Base-by-base conservation (phyloP, 495 filamentous ascomycete species). In the Penicillium silybi region DNA sequence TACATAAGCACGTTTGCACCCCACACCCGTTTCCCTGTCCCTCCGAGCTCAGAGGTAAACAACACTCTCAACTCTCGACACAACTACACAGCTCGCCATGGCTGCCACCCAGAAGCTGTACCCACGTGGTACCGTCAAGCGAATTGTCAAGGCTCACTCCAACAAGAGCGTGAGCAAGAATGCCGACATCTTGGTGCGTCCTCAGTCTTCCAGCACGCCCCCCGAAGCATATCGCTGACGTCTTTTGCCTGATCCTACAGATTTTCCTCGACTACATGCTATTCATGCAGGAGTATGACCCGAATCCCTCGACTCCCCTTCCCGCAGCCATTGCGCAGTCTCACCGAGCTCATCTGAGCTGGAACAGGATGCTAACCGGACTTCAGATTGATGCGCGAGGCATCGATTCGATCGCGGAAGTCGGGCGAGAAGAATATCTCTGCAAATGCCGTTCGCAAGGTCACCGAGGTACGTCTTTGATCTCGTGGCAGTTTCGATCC, bases 261-360 rank as follows among this genome's bases (percentile, higher is more conserved):
- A 86, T 93, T 19, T 95, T 90, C 62, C 76, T 96, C 29, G 88
- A 96, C 61, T 96, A 96, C 62, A 85, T 87, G 62, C 77, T 95
- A 7, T 96, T 96, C 60, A 82, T 96, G 73, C 85, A 95, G 78
- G 85, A 86, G 90, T 93, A 71, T 54, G 80, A 38, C 16, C n/a
- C n/a, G n/a, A n/a, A n/a, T n/a, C n/a, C n/a, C 32, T 8, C 4
- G 40, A 27, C 34, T 16, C 22, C 5, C 17, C 19, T 17, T 38
- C 17, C 41, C 34, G 40, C 42, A 43, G n/a, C 17, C 23, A 27
- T 38, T 44, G 22, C 23, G 22, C 46, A 11, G 4, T 41, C 32
- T 16, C 34, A 13, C 10, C 9, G 18, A 44, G n/a, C 41, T 27
- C 11, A n/a, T 11, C 34, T 18, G 32, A 13, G 29, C 29, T 20